These are phyloP conservation scores for Brassica rapa DNA, from an alignment of 345 rosid species.

Conservation along the genomic window DNA sequence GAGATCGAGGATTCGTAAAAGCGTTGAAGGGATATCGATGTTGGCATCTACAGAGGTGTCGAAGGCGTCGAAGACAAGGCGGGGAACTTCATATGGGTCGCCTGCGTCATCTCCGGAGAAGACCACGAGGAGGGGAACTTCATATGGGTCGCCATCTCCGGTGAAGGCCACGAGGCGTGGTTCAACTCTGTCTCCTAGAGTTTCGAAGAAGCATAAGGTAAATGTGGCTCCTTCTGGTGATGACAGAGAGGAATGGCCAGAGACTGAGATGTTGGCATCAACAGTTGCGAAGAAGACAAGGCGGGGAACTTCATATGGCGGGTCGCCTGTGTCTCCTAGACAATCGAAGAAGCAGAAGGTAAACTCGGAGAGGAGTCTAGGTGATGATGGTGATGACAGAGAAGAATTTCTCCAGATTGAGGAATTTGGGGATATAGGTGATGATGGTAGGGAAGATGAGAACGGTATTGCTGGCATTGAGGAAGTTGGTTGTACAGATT, in stretches of 20 bases:
- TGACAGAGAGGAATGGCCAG: no score
- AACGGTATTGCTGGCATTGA: no score
- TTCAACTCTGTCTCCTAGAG: not conserved
- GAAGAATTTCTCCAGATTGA: not conserved
- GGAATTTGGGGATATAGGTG: not conserved
- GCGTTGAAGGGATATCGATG: not conserved
- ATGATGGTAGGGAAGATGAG: no score
- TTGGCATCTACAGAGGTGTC: not conserved
- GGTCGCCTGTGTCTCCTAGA: no score
- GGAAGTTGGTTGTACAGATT: no score
- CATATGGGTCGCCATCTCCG: not conserved
- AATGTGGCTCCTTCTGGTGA: no score
- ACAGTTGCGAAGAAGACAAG: no score
- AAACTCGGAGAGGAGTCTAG: no score
- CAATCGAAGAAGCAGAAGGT: no score
- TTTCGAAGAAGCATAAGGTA: no score
- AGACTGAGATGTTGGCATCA: no score
- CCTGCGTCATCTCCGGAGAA: not conserved
- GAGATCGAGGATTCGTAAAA: not conserved
- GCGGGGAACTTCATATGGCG: no score
- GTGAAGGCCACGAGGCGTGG: not conserved
- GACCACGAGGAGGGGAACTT: not conserved
- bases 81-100: not conserved
- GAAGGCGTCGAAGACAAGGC: not conserved
- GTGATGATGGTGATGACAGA: not conserved